phyloP scores from a whole-genome alignment of 805 yeast species.

The Tanozyma kutaoensis region DNA sequence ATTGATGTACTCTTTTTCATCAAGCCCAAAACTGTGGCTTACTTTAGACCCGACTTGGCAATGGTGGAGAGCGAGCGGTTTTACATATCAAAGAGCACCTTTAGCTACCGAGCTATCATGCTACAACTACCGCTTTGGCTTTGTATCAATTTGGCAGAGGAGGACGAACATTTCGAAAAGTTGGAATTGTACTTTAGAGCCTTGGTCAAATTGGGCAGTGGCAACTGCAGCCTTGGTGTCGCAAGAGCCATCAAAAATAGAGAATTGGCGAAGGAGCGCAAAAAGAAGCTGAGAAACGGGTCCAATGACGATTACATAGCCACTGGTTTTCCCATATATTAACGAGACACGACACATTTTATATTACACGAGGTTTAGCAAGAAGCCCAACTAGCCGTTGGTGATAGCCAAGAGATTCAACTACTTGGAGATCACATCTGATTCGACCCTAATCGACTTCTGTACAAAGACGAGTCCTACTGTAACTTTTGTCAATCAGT shows the following conservation, averaged over 20 bases:
- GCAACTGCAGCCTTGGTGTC: constrained; percentile 5
- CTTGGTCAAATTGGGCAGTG: constrained; percentile 11
- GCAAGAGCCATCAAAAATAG: constrained; percentile 2
- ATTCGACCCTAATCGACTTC: too few species aligned
- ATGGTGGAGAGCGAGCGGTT: constrained; percentile 7
- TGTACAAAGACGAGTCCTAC: too few species aligned
- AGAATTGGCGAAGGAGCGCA: constrained; percentile 1
- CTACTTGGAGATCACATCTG: too few species aligned
- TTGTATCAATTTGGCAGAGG: constrained; percentile 6
- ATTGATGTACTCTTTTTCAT: constrained; percentile 9
- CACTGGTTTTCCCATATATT: constrained; percentile 2
- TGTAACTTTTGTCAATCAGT: too few species aligned
- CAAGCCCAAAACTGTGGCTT: constrained; percentile 2
- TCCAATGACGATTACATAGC: constrained; percentile 5
- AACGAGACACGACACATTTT: too few species aligned
- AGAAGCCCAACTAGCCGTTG: too few species aligned
- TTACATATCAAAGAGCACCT: constrained; percentile 9
- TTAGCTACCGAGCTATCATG: constrained; percentile 12
- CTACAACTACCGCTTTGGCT: constrained; percentile 10
- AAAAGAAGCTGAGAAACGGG: not conserved
- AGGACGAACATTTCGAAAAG: constrained; percentile 10
- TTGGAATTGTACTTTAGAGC: constrained; percentile 12
- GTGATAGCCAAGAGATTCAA: too few species aligned
- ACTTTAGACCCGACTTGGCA: constrained; percentile 2
- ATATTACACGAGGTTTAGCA: too few species aligned